Conservation (phyloP, 2,329 filamentous ascomycete genomes). For the Aspergillus pseudonomiae region DNA sequence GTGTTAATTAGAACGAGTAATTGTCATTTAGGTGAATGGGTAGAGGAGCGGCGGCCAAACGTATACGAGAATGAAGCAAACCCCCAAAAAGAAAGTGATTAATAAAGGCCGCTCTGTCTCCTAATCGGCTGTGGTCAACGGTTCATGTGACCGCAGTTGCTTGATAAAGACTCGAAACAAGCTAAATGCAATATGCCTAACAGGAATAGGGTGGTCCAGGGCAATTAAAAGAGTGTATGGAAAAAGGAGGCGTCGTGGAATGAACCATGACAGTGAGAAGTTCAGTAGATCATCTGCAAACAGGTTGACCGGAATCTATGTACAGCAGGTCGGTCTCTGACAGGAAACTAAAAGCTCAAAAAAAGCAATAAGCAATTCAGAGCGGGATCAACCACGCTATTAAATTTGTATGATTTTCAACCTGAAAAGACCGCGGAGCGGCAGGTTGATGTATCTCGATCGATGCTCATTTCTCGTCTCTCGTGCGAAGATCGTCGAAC, state of each 20-base stretch:
- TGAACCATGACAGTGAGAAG: conserved; percentile 7
- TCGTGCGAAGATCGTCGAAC: conserved; percentile 34
- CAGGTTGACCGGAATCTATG: conserved; percentile 21
- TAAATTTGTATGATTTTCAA: conserved; percentile 24
- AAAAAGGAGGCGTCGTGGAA: not conserved
- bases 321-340: conserved; percentile 19
- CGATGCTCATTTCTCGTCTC: conserved; percentile 35
- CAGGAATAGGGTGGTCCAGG: not conserved
- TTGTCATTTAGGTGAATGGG: not conserved
- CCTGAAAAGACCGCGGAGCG: conserved; percentile 16
- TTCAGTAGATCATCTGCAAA: conserved; percentile 14
- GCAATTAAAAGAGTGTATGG: conserved; percentile 3
- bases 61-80: not conserved
- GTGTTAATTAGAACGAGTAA: not conserved
- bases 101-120: not conserved
- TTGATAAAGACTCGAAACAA: not conserved
- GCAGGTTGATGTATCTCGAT: conserved; percentile 21
- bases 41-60: not conserved
- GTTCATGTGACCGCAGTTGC: not conserved
- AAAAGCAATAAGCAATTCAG: conserved; percentile 9
- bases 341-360: conserved; percentile 7
- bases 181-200: not conserved
- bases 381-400: conserved; percentile 28
- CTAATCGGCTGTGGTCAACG: not conserved
- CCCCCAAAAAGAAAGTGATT: not conserved